Conservation (phyloP, 176 grass and related monocot genomes). For the Musa troglodytarum region DNA sequence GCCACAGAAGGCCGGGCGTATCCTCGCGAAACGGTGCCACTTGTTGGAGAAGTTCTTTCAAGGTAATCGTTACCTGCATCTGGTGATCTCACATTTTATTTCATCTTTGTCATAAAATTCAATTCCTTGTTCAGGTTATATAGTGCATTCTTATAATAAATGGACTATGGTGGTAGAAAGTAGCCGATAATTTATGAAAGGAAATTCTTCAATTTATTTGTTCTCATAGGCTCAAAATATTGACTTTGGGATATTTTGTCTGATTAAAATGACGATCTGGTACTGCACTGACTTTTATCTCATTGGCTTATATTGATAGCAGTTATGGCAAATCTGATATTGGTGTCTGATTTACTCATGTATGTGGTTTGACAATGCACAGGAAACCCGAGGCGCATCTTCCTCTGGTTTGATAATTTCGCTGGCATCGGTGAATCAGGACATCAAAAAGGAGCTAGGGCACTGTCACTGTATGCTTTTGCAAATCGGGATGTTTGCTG, state of each 20-base stretch:
- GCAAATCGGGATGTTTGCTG: constrained; percentile 71
- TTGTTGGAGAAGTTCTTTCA: constrained; percentile 74
- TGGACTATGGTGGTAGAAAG: neutral
- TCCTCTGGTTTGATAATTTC: constrained; percentile 87
- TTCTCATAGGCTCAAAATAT: no score
- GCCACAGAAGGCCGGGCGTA: constrained; percentile 37
- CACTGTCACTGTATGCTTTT: constrained; percentile 78
- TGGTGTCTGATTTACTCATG: neutral
- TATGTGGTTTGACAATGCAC: constrained; percentile 11
- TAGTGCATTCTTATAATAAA: neutral
- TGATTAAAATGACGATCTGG: neutral
- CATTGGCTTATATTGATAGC: neutral
- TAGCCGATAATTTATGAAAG: neutral
- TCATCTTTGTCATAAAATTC: neutral
- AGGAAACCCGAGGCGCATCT: constrained; percentile 52
- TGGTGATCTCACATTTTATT: neutral
- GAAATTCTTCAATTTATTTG: neutral
- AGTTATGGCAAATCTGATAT: neutral
- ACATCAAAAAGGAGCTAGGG: constrained; percentile 74
- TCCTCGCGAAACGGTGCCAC: constrained; percentile 46
- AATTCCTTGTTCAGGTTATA: neutral
- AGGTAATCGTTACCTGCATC: constrained; percentile 28
- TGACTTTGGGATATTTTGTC: no score
- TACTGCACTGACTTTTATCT: neutral
- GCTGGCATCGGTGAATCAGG: constrained; percentile 50